Evolutionary conservation across 1,284 basidiomycete species (phyloP), one percentile per base, ranked within the genome.

Genomic region (Ceratobasidium sp.): DNA sequence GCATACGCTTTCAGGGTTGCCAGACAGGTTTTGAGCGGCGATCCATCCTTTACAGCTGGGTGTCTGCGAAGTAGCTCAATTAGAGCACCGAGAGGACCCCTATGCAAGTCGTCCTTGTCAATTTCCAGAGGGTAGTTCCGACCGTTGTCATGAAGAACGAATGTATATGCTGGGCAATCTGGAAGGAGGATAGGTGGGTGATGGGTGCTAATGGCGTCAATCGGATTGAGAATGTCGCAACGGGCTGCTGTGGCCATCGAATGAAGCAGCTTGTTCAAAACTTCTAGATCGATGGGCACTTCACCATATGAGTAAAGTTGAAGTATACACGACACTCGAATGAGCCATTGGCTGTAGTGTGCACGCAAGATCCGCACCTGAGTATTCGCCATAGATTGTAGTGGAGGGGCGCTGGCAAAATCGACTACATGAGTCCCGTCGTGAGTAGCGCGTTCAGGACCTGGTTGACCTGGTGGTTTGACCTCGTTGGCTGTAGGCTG

Each of bases 271-370:
- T n/a, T 20, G 3, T 42, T 18, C 18, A 63, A 40, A 1, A 63
- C 39, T 2, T 1, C 2, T 6, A 10, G 2, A 10, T 42, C n/a
- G 20, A 63, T 63, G 1, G 39, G 20, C n/a, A 63, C 40, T 9
- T 44, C 12, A 6, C 18, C 6, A 1, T 42, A 12, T 5, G 39
- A 63, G 10, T 15, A 63, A 63, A n/a, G 15, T 10, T 2, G 61
- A 42, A 15, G 23, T n/a, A 5, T 40, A 18, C 15, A n/a, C n/a
- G n/a, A n/a, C n/a, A n/a, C n/a, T n/a, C n/a, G n/a, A n/a, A 40
- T 40, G 20, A 63, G 40, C 61, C 61, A 63, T 10, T 40, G 61
- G 39, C 61, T 63, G n/a, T 63, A 63, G 39, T 39, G 4, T 7
- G 61, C 61, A 20, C 61, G 53, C 7, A 9, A n/a, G 20, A 7